Evolutionary conservation across 1,284 basidiomycete genomes (phyloP), one percentile per base, ranked within the genome.

Genomic region (Laetiporus sulphureus): DNA sequence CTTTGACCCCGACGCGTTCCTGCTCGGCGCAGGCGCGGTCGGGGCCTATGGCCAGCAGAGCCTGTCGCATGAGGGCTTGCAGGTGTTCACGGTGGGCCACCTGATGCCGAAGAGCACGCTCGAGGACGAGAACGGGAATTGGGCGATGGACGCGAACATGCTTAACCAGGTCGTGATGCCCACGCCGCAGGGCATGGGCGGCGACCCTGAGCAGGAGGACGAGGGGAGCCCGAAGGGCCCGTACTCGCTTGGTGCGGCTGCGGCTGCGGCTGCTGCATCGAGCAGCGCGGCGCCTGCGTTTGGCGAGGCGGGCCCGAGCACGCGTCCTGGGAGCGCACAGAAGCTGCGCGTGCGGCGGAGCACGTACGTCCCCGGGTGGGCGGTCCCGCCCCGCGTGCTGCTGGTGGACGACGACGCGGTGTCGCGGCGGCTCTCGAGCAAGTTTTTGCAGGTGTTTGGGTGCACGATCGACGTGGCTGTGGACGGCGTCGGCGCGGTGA

Each of bases 321-420:
- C 45, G 31, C 50, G 55, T 6, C 53, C 58, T 24, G 42, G 41
- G 46, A 65, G 64, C 40, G 56, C 56, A 43, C 64, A 66, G 53
- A 80, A 69, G 55, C 55, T 89, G 30, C 71, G 83, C 3, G 80
- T 88, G 23, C 68, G 85, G 15, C 62, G 84, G 39, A 79, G 81
- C 40, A 85, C 87, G 34, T 88, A 90, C 54, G 87, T 92, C 0
- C 91, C 92, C 0, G 87, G 84, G 4, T 93, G 90, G 90, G 83
- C 86, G 0, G 84, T 91, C 1, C 82, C 88, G 0, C 91, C 90
- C 2, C 68, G 85, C 2, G 93, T 97, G 40, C 65, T 98, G 40
- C 75, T 98, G 3, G 94, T 98, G 13, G 94, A 98, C 60, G 94
- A 98, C 61, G 94, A 98, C 58, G 87, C 86, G 12, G 91, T 97